Evolutionary conservation across 345 rosid species (phyloP).

Genomic region (Hypericum perforatum): DNA sequence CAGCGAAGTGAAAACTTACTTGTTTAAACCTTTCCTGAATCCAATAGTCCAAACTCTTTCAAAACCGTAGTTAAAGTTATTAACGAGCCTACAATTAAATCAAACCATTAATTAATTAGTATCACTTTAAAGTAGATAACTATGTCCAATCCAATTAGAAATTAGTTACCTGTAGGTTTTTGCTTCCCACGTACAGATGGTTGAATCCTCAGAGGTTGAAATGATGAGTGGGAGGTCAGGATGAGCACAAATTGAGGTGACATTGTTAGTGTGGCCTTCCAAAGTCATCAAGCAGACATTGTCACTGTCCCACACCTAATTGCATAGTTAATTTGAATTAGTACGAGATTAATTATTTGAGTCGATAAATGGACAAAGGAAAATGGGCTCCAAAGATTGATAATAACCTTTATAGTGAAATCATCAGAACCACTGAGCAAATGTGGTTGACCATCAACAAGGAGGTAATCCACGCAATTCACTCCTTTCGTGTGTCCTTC

Average conservation of each 20-base stretch:
- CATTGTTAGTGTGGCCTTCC: slow-evolving; percentile 23
- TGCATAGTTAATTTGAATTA: not conserved
- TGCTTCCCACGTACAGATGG: slow-evolving; percentile 21
- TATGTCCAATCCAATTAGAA: not conserved
- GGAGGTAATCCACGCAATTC: slow-evolving; percentile 18
- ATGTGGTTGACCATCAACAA: slow-evolving; percentile 4
- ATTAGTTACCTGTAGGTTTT: slow-evolving; percentile 10
- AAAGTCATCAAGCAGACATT: slow-evolving; percentile 18
- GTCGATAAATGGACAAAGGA: not conserved
- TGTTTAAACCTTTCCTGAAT: slow-evolving; percentile 19
- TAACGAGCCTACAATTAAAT: slow-evolving; percentile 12
- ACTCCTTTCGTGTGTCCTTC: slow-evolving; percentile 24
- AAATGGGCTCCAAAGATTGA: not conserved
- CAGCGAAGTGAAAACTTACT: slow-evolving; percentile 8
- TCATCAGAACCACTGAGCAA: slow-evolving; percentile 32
- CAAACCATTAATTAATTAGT: not conserved
- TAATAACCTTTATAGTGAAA: slow-evolving; percentile 21
- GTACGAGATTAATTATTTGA: not conserved
- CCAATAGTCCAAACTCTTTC: slow-evolving; percentile 24
- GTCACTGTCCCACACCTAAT: slow-evolving; percentile 24
- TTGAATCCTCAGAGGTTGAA: slow-evolving; percentile 22
- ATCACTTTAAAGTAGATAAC: not conserved
- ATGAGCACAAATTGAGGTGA: slow-evolving; percentile 12
- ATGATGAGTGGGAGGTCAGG: slow-evolving; percentile 19
- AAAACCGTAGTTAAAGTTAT: slow-evolving; percentile 10